phyloP scores from a whole-genome alignment of 208 protist species.

The Crithidia thermophila region DNA sequence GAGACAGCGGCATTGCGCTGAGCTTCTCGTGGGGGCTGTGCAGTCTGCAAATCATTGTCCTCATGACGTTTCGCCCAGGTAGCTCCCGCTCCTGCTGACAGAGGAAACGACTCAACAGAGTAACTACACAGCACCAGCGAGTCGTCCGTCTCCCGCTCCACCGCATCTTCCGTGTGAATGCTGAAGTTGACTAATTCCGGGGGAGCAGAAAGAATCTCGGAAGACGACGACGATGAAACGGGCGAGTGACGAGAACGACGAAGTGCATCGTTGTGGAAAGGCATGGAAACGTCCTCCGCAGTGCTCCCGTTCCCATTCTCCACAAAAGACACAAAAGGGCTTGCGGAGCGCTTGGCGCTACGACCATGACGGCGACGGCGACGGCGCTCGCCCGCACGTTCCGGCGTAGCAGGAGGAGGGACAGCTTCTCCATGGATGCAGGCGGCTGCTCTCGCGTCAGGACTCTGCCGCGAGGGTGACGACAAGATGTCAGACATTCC shows the following conservation, averaged over 20 bases:
- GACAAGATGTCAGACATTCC: constrained; percentile 11
- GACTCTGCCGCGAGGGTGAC: not conserved
- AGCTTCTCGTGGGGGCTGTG: too few species aligned
- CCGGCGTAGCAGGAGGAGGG: too few species aligned
- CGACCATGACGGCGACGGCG: not conserved
- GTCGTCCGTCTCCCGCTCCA: constrained; percentile 10
- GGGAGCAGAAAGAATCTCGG: not conserved
- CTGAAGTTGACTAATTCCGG: constrained; percentile 33
- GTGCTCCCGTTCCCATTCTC: not conserved
- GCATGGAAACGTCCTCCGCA: not conserved
- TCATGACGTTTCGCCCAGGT: too few species aligned
- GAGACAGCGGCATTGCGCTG: too few species aligned
- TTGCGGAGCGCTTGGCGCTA: not conserved
- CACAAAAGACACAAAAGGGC: constrained; percentile 9
- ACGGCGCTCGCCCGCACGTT: not conserved
- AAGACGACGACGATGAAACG: not conserved
- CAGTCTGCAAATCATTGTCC: too few species aligned
- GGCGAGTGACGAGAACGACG: not conserved
- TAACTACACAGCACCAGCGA: constrained; percentile 28
- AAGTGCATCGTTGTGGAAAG: not conserved
- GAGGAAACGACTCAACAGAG: constrained; percentile 26
- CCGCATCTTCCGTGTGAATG: constrained; percentile 26
- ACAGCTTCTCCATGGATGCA: too few species aligned
- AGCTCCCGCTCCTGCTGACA: too few species aligned
- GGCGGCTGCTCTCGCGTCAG: too few species aligned